Evolutionary conservation across 1,284 basidiomycete species (phyloP), one percentile per base, ranked within the genome.

Genomic region (Phellopilus nigrolimitatus): DNA sequence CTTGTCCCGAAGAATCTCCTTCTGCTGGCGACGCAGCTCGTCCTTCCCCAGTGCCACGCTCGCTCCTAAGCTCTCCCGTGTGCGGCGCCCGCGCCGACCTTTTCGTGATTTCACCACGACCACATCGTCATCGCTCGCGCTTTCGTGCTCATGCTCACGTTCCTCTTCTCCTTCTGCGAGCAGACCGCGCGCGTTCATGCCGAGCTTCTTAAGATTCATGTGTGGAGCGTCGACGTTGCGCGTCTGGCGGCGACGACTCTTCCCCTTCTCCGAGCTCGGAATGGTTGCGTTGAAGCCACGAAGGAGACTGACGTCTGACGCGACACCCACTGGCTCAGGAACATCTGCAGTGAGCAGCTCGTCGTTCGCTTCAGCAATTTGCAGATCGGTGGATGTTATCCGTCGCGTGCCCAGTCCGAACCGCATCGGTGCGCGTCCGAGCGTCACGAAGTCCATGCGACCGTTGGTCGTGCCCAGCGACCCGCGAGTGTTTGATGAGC

Each of bases 251-350:
- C 93, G 70, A 54, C 91, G 74, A 15, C 80, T 74, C 54, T 88
- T 84, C 48, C 88, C 77, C 60, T 83, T 76, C 61, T 92, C 86
- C 25, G 91, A 81, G 61, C 85, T 90, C 7, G 93, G 93, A 45
- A 95, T 88, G 1, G 93, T 95, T 25, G 93, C 93, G 59, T 89
- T 86, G 68, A 95, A 97, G 0, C 93, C 93, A 38, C 85, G 80
- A 36, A 94, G 72, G 24, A 97, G 72, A 61, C 85, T 85, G 48
- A 91, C 82, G 61, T 81, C 76, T 27, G 75, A 74, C 4, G 79
- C 79, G 21, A 80, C 72, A 33, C 77, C 79, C 21, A 79, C 78
- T 4, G 75, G 77, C 57, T 84, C 84, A 7, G 88, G 85, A 2
- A 92, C 79, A 17, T 87, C 80, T 3, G 77, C 74, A 9, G 74